Base-by-base conservation (phyloP, 1,284 basidiomycete species). In the Grifola frondosa region DNA sequence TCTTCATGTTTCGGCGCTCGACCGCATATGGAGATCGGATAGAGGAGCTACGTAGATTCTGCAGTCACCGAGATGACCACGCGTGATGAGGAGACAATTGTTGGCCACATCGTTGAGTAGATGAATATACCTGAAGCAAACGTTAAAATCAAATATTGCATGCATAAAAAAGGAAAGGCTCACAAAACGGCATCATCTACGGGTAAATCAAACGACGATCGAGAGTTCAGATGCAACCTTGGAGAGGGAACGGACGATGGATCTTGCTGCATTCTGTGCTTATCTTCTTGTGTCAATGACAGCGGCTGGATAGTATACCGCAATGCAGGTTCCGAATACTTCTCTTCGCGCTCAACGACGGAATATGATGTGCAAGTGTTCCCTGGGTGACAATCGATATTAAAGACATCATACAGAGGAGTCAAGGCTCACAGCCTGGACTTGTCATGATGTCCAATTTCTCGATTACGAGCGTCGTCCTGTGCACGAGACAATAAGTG, bases 1-100 rank as follows among this genome's bases (percentile, higher is more conserved):
- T 73, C 30, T 61, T 38, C 24, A 2, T 50, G 31, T 1, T 46
- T 39, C 4, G 21, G 12, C 48, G 54, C 1, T 31, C 20, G n/a
- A 73, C 53, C 0, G 69, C 67, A 2, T 52, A 1, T 26, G 29
- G 12, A 37, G 13, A 5, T 21, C 46, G 2, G 37, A 26, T 0
- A 68, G 48, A 1, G 26, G 32, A 0, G 77, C 78, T 3, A 74
- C 52, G 37, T 66, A 77, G 5, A 80, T 53, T 11, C 37, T 49
- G 19, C 72, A 35, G 6, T 65, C 60, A 3, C 64, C 63, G 1
- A 42, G 22, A 2, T 50, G 52, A 45, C 73, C 69, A 9, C 64
- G 61, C 3, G 72, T 41, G 3, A 80, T 59, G 5, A 80, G 51
- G 7, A 81, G 58, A 7, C 74, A 56, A 22, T 57, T 70, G 6